Conservation (phyloP, 2,329 filamentous ascomycete species). For the Pleoardoris graminearum region DNA sequence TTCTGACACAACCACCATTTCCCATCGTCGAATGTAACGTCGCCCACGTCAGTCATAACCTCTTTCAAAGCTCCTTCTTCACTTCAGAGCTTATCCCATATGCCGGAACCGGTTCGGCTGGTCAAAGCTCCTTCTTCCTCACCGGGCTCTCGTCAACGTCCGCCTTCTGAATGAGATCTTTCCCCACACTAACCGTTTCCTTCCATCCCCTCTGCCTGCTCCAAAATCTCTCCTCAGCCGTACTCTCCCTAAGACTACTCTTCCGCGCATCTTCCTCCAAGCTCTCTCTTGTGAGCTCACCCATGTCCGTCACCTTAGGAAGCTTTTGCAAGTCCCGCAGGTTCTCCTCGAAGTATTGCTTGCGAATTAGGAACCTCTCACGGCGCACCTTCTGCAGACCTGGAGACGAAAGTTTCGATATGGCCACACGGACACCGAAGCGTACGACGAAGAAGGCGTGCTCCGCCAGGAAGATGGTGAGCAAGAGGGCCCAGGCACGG, state of each 20-base stretch:
- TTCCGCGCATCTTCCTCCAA: conserved; percentile 62
- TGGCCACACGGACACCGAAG: conserved; percentile 69
- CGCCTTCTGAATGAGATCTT: conserved; percentile 14
- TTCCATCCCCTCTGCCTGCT: conserved; percentile 1
- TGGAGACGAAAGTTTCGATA: conserved; percentile 81
- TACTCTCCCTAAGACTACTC: conserved; percentile 47
- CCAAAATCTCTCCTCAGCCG: conserved; percentile 39
- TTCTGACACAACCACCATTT: no score
- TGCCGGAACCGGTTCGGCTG: no score
- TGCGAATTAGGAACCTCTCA: conserved; percentile 79
- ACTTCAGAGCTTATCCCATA: no score
- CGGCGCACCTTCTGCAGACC: conserved; percentile 83
- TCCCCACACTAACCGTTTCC: conserved; percentile 3
- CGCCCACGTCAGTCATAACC: no score
- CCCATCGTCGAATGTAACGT: no score
- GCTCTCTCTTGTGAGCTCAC: conserved; percentile 62
- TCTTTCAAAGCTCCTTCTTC: no score
- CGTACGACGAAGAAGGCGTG: conserved; percentile 85
- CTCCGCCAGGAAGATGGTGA: conserved; percentile 83
- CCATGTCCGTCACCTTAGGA: conserved; percentile 47
- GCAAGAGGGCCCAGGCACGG: conserved; percentile 76
- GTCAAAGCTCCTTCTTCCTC: conserved; percentile 19
- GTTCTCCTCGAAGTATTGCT: conserved; percentile 75
- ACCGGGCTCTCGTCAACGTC: conserved; percentile 16
- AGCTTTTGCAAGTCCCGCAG: conserved; percentile 59